Conservation (phyloP, 345 rosid genomes). For the Citrus cavaleriei region DNA sequence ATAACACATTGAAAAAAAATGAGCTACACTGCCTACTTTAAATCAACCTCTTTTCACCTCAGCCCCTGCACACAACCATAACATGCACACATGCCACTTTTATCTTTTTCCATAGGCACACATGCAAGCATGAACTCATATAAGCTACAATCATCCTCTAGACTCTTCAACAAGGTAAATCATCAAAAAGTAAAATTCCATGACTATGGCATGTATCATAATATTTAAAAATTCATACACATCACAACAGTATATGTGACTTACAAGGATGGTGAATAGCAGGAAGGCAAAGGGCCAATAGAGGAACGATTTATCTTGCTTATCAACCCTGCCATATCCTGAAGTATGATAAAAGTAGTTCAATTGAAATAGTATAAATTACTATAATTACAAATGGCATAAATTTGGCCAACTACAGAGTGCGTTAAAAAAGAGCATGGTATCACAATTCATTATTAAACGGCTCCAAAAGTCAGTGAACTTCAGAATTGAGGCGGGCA, state of each 20-base stretch:
- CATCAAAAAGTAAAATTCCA: not conserved
- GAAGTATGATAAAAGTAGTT: conserved; percentile 22
- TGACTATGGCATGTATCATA: not conserved
- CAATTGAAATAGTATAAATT: not conserved
- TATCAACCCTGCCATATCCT: conserved; percentile 99
- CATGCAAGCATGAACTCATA: not conserved
- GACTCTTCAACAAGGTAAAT: conserved; percentile 1
- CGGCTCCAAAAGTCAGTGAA: conserved; percentile 2
- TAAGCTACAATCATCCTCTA: not conserved
- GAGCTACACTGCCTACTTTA: not conserved
- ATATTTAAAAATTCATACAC: conserved; percentile 11
- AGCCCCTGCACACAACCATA: no score
- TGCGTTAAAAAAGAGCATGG: not conserved
- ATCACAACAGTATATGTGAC: conserved; percentile 22
- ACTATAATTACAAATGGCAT: not conserved
- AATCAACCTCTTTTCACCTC: no score
- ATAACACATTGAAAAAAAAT: not conserved
- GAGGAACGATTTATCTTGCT: conserved; percentile 99
- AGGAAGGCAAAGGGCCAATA: conserved; percentile 88
- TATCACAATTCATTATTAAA: not conserved
- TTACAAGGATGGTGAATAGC: conserved; percentile 93
- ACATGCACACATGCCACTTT: not conserved
- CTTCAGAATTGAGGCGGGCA: not conserved
- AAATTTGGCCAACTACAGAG: conserved; percentile 1
- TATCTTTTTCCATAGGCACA: not conserved